A percentile compares a stretch with the other conserved stretches of the same genome.
phyloP scores from a whole-genome alignment of 768 basidiomycete species.

The Candolleomyces efflorescens region DNA sequence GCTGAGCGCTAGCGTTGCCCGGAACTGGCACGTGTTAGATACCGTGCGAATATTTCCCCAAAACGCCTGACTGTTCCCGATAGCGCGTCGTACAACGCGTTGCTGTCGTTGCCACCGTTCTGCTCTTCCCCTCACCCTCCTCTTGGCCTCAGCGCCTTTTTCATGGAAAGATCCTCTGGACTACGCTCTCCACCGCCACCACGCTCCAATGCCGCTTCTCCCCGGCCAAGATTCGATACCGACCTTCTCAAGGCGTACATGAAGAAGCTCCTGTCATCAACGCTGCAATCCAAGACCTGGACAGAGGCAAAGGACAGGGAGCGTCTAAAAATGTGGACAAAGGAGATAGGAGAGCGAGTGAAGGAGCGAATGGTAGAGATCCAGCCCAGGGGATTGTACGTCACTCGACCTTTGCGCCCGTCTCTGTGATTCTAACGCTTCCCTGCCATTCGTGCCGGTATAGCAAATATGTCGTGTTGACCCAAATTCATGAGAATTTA shows the following conservation, averaged over 20 bases:
- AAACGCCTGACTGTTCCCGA: slow-evolving; percentile 14
- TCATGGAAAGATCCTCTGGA: slow-evolving; percentile 25
- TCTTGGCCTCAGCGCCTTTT: not conserved
- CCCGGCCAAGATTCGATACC: slow-evolving; percentile 62
- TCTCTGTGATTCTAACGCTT: slow-evolving; percentile 4
- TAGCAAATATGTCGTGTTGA: slow-evolving; percentile 85
- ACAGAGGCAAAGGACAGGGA: slow-evolving; percentile 66
- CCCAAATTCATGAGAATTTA: slow-evolving; percentile 79
- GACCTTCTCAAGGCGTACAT: slow-evolving; percentile 75
- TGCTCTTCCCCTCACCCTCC: not conserved
- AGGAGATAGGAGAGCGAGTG: slow-evolving; percentile 78
- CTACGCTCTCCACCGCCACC: slow-evolving; percentile 60
- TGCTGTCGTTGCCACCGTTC: not conserved
- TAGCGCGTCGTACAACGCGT: not conserved
- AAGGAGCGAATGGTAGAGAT: slow-evolving; percentile 86
- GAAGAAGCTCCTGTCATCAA: slow-evolving; percentile 73
- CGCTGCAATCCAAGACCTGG: slow-evolving; percentile 63
- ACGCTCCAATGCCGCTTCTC: slow-evolving; percentile 58
- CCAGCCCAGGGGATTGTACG: slow-evolving; percentile 79
- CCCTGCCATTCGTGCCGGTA: too few relatives aligned
- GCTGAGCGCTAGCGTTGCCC: not conserved
- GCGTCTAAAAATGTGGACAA: slow-evolving; percentile 70
- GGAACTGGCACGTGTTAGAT: slow-evolving; percentile 8
- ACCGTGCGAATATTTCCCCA: not conserved
- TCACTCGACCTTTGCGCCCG: slow-evolving; percentile 16